These are phyloP conservation scores for Avicennia marina DNA, from an alignment of 257 asterid species.

Conservation along the genomic window DNA sequence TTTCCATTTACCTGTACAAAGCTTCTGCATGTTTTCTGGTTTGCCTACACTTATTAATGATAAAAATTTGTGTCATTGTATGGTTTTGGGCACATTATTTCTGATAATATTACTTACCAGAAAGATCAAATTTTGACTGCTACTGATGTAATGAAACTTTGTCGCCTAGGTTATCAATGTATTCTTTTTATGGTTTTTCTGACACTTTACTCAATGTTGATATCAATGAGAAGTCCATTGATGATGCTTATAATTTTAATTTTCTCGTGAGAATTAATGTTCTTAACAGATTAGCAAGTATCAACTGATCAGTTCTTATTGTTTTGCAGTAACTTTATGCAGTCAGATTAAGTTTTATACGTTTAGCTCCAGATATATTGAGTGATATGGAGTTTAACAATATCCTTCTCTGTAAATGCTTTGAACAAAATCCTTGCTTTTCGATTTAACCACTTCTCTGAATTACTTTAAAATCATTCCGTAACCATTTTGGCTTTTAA, in stretches of 20 bases:
- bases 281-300: too few species aligned
- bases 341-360: too few species aligned
- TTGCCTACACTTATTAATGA: background rate
- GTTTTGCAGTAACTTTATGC: too few species aligned
- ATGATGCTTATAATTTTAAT: background rate
- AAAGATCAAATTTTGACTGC: background rate
- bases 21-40: background rate
- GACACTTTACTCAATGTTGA: background rate
- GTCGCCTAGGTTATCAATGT: background rate
- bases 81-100: background rate
- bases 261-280: too few species aligned
- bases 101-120: background rate
- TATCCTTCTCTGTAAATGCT: background rate
- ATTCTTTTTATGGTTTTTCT: too few species aligned
- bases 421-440: background rate
- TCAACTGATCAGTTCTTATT: too few species aligned
- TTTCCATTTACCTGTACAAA: too few species aligned
- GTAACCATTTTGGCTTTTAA: background rate
- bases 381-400: background rate
- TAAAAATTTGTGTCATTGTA: background rate
- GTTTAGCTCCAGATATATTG: too few species aligned
- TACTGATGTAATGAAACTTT: background rate
- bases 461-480: background rate
- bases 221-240: background rate
- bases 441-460: too few species aligned